Evolutionary conservation across 768 basidiomycete species (phyloP).

Genomic region (Lactifluus hygrophoroides): DNA sequence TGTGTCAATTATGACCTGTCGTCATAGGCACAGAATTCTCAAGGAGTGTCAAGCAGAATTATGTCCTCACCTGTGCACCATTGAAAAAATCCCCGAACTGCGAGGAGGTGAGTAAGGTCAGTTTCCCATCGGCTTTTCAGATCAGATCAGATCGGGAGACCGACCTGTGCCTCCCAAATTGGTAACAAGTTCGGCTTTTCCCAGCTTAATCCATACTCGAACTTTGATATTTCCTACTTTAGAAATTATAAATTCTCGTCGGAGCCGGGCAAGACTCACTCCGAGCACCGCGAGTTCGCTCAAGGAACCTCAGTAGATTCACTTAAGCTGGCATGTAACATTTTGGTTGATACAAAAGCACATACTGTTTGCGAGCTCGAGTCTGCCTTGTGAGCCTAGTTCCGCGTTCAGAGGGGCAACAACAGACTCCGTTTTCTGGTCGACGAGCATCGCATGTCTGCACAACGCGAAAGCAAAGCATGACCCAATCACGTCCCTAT

Average conservation of each 20-base stretch:
- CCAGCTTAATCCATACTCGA: constrained; percentile 89
- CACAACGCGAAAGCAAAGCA: background rate
- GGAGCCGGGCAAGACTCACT: constrained; percentile 35
- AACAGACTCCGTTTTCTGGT: constrained; percentile 76
- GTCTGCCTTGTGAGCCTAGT: constrained; percentile 45
- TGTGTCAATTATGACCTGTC: constrained; percentile 77
- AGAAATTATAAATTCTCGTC: background rate
- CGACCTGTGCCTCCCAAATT: constrained; percentile 89
- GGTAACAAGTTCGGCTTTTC: constrained; percentile 72
- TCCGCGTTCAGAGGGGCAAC: constrained; percentile 74
- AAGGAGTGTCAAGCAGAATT: background rate
- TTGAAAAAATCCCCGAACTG: constrained; percentile 93
- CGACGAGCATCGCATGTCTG: constrained; percentile 85
- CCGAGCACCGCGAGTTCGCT: constrained; percentile 88
- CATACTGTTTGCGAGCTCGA: constrained; percentile 84
- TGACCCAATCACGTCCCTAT: background rate
- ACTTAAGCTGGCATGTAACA: background rate
- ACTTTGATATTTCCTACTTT: constrained; percentile 34
- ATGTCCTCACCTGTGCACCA: constrained; percentile 53
- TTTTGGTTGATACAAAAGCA: background rate
- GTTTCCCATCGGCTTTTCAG: background rate
- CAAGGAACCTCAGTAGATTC: constrained; percentile 50
- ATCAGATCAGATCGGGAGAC: background rate
- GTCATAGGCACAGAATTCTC: background rate
- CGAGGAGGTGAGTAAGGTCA: background rate